phyloP scores from a whole-genome alignment of 2,329 filamentous ascomycete genomes.

The Clonostachys sp. region DNA sequence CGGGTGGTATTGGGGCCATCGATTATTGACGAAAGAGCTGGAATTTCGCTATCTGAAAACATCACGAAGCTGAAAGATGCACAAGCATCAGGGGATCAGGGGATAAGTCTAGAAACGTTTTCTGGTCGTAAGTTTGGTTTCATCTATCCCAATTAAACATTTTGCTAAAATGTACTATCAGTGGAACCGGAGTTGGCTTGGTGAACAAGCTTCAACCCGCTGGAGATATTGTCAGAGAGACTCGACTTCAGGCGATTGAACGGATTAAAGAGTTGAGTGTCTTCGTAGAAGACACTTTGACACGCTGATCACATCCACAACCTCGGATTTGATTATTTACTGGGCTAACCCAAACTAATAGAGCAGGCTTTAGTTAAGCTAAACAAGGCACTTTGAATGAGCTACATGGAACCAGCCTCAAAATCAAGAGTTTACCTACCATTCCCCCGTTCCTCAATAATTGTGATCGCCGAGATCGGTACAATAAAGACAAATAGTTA shows the following conservation, averaged over 20 bases:
- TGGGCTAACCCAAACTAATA: too few species aligned
- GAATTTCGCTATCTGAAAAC: conserved; percentile 36
- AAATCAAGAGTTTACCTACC: too few species aligned
- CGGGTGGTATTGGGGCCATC: conserved; percentile 32
- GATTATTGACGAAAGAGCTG: conserved; percentile 30
- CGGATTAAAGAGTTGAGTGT: conserved; percentile 13
- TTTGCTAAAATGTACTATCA: conserved; percentile 5
- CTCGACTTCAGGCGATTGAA: conserved; percentile 27
- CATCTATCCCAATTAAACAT: not conserved
- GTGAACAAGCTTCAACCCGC: conserved; percentile 33
- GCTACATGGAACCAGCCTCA: too few species aligned
- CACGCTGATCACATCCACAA: too few species aligned
- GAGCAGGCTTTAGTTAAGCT: too few species aligned
- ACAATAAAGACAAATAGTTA: too few species aligned
- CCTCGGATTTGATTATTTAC: too few species aligned
- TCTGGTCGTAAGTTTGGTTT: conserved; percentile 25
- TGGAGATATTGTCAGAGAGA: conserved; percentile 35
- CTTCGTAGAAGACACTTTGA: too few species aligned
- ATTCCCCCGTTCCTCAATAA: too few species aligned
- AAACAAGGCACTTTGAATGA: too few species aligned
- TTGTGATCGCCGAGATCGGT: too few species aligned
- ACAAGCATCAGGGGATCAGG: conserved; percentile 24
- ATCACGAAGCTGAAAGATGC: conserved; percentile 28
- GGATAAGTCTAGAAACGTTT: conserved; percentile 20
- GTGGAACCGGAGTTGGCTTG: conserved; percentile 38